Percentiles rank a stretch among this genome's conserved stretches.
Conservation (phyloP, 2,329 filamentous ascomycete species). For the Capronia americana region DNA sequence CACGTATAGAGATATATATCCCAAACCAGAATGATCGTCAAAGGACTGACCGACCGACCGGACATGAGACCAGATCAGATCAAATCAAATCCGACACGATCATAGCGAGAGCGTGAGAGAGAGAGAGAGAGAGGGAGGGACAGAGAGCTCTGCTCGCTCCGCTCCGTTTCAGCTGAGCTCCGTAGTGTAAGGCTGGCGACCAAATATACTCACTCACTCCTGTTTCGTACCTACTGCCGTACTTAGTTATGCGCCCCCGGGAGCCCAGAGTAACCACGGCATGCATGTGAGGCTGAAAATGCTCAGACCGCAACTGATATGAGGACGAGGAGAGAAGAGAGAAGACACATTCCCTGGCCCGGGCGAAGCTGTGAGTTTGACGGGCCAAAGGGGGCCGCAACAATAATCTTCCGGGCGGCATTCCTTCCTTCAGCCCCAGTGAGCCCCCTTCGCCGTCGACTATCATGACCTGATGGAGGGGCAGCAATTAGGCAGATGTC, state of each 20-base stretch:
- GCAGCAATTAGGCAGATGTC: background rate
- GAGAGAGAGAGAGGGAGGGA: background rate
- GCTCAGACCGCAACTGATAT: background rate
- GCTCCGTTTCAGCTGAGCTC: background rate
- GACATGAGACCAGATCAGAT: background rate
- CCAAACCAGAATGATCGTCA: background rate
- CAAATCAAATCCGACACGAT: background rate
- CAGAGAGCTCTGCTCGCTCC: background rate
- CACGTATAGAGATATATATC: too few species aligned
- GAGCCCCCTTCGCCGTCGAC: background rate
- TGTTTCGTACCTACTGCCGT: too few species aligned
- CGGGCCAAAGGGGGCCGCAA: background rate
- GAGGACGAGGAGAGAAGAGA: background rate
- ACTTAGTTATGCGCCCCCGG: background rate
- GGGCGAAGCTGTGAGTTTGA: background rate
- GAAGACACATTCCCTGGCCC: background rate
- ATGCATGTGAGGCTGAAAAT: background rate
- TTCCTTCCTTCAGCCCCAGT: background rate
- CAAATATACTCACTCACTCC: too few species aligned
- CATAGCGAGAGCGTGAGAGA: background rate
- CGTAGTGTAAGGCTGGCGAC: background rate
- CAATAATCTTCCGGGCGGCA: background rate
- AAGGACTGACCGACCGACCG: background rate
- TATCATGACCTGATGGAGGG: background rate
- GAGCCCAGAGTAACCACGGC: background rate